phyloP scores from a whole-genome alignment of 31 red algal species.

The Odonthalia washingtoniensis region DNA sequence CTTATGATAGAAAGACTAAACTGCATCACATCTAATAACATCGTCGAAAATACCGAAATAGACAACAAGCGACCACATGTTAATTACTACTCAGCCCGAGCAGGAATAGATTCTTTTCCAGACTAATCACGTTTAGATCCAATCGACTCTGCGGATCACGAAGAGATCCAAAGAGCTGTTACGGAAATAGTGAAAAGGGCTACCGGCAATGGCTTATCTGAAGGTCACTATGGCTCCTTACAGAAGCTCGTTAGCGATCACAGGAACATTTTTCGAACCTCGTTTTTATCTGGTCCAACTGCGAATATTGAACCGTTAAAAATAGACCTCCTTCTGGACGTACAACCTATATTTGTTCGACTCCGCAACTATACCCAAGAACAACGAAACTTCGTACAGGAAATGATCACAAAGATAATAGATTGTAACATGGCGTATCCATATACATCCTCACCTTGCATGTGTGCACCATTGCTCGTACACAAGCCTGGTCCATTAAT shows the following conservation, averaged over 20 bases:
- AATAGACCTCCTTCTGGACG: neutral
- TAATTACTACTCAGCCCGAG: neutral
- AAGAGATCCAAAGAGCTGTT: neutral
- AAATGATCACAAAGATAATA: neutral
- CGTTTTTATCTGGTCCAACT: neutral
- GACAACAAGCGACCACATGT: neutral
- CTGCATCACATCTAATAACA: neutral
- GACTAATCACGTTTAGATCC: neutral
- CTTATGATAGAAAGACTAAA: neutral
- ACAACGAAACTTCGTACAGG: constrained; percentile 13
- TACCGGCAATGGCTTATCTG: neutral
- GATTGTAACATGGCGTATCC: neutral
- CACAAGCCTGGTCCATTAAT: neutral
- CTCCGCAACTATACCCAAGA: constrained; percentile 9
- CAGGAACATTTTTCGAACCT: too few relatives aligned
- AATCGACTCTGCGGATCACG: neutral
- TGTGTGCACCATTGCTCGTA: neutral
- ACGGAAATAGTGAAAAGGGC: neutral
- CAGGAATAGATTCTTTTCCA: neutral
- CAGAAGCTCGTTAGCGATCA: neutral
- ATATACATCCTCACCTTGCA: neutral
- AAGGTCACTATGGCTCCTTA: neutral
- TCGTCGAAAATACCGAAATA: neutral
- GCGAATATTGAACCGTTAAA: neutral
- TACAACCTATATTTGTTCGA: neutral